Percentiles rank a stretch among this genome's conserved stretches.
phyloP scores from a whole-genome alignment of 257 asterid species.

The Catharanthus roseus region DNA sequence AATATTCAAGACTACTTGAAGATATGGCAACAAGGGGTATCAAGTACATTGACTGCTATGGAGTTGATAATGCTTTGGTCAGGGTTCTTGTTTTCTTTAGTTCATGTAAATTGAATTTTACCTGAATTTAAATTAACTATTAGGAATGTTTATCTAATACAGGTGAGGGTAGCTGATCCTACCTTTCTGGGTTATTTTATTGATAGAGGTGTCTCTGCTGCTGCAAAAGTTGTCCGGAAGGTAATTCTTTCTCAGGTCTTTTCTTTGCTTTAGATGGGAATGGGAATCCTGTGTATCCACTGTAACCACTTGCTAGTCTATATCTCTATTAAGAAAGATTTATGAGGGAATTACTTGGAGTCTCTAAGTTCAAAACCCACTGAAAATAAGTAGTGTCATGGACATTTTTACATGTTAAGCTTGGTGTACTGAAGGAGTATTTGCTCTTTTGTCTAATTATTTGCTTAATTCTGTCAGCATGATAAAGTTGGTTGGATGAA shows the following conservation, averaged over 20 bases:
- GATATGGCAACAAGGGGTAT: constrained; percentile 87
- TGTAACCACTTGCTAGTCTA: not conserved
- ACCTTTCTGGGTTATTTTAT: constrained; percentile 94
- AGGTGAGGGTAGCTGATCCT: constrained; percentile 98
- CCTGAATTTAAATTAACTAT: not conserved
- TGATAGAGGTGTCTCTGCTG: constrained; percentile 78
- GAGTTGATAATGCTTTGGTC: constrained; percentile 97
- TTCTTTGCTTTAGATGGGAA: not conserved
- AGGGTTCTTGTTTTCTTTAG: constrained; percentile 24
- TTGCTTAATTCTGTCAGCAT: not conserved
- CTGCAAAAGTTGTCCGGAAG: constrained; percentile 87
- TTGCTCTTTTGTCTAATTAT: not conserved
- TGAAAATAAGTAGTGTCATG: not conserved
- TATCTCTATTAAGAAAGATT: not conserved
- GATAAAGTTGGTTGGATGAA: not conserved
- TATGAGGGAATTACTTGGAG: not conserved
- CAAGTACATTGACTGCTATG: constrained; percentile 86
- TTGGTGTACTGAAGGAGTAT: not conserved
- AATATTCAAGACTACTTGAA: constrained; percentile 71
- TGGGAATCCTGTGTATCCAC: too few species aligned
- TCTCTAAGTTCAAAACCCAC: not conserved
- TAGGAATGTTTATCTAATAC: constrained; percentile 21
- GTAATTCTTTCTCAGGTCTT: constrained; percentile 16
- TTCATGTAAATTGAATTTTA: constrained; percentile 2
- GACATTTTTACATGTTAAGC: not conserved